These are phyloP conservation scores for Diutina pseudorugosa DNA, from an alignment of 1,139 yeast species.

Conservation along the genomic window DNA sequence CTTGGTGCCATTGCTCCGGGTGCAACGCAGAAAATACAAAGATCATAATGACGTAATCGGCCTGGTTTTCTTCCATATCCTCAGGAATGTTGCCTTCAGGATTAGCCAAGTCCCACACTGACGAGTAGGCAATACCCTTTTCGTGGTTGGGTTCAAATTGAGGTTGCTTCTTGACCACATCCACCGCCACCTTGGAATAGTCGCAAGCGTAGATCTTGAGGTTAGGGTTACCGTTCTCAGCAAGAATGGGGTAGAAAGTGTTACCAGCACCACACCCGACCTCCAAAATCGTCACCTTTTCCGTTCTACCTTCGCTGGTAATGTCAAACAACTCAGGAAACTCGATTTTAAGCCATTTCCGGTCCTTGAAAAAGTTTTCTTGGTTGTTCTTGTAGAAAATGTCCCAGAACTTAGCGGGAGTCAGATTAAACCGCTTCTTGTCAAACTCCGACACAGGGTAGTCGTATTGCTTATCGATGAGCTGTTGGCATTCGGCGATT, in stretches of 20 bases:
- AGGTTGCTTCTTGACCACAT: slow-evolving; percentile 57
- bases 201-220: slow-evolving; percentile 78
- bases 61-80: slow-evolving; percentile 68
- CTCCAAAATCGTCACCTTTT: slow-evolving; percentile 69
- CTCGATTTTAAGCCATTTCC: slow-evolving; percentile 93
- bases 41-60: slow-evolving; percentile 85
- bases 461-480: slow-evolving; percentile 64
- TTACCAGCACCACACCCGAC: slow-evolving; percentile 99
- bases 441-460: slow-evolving; percentile 82
- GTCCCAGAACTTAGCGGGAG: slow-evolving; percentile 95
- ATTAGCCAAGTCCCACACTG: slow-evolving; percentile 94
- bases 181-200: slow-evolving; percentile 82
- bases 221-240: slow-evolving; percentile 69
- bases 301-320: slow-evolving; percentile 50
- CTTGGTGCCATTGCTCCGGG: slow-evolving; percentile 84
- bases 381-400: slow-evolving; percentile 80
- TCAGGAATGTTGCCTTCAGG: slow-evolving; percentile 68
- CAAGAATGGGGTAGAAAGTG: slow-evolving; percentile 80
- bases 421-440: slow-evolving; percentile 61
- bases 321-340: slow-evolving; percentile 78
- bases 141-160: slow-evolving; percentile 34
- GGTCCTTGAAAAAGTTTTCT: slow-evolving; percentile 89
- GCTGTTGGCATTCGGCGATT: slow-evolving; percentile 56
- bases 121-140: slow-evolving; percentile 59
- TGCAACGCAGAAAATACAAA: slow-evolving; percentile 88